Evolutionary conservation across 345 rosid species (phyloP).

Genomic region (Moringa oleifera): DNA sequence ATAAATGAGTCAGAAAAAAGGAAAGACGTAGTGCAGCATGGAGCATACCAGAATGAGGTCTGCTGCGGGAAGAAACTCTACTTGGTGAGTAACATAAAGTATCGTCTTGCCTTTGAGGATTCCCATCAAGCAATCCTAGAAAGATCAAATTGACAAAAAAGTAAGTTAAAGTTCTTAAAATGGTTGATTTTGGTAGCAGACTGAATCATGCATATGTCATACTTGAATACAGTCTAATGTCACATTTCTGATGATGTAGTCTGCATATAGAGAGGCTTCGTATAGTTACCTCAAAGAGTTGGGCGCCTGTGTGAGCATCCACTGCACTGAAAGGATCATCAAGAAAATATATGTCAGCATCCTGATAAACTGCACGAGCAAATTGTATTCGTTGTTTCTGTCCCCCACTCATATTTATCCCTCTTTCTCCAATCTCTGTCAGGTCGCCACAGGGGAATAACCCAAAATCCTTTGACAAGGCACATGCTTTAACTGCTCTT

Average conservation of each 20-base stretch:
- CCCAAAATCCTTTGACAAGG: constrained; percentile 74
- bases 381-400: constrained; percentile 94
- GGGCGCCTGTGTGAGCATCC: constrained; percentile 92
- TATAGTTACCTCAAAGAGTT: constrained; percentile 60
- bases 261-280: background rate
- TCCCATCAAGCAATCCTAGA: constrained; percentile 89
- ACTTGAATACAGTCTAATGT: background rate
- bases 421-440: constrained; percentile 95
- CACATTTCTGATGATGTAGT: background rate
- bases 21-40: constrained; percentile 1
- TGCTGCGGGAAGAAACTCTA: constrained; percentile 93
- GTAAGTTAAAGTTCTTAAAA: too few relatives aligned
- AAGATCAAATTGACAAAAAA: constrained; percentile 1
- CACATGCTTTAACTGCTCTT: constrained; percentile 69
- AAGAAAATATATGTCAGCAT: constrained; percentile 82
- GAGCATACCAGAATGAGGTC: constrained; percentile 80
- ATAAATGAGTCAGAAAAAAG: background rate
- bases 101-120: constrained; percentile 66
- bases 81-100: constrained; percentile 92
- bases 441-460: constrained; percentile 70
- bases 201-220: background rate
- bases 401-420: constrained; percentile 97
- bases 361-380: constrained; percentile 89
- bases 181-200: background rate
- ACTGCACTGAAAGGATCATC: constrained; percentile 98